These are phyloP conservation scores for Colletotrichum shisoi DNA, from an alignment of 2,329 filamentous ascomycete species.

Conservation along the genomic window DNA sequence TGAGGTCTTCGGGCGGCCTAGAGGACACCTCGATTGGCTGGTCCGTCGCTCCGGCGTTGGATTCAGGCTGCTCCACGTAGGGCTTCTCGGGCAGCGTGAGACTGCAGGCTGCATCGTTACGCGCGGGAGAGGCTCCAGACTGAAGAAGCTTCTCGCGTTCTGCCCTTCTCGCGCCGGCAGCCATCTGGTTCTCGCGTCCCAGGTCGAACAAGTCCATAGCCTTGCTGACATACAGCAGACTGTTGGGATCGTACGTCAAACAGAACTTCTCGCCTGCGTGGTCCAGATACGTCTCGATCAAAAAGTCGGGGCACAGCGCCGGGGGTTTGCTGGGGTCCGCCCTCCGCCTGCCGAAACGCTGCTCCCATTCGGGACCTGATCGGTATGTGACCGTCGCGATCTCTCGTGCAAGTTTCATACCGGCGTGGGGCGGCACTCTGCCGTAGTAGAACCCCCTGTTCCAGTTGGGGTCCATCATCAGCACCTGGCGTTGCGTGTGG, in stretches of 20 bases:
- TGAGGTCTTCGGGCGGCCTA: slow-evolving; percentile 78
- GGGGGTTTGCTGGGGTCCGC: slow-evolving; percentile 88
- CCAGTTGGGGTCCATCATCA: slow-evolving; percentile 99
- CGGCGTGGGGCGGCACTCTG: slow-evolving; percentile 85
- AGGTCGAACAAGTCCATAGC: slow-evolving; percentile 99
- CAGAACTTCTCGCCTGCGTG: slow-evolving; percentile 99
- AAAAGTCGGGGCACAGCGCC: slow-evolving; percentile 93
- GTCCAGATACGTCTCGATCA: slow-evolving; percentile 98
- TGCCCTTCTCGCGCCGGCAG: slow-evolving; percentile 67
- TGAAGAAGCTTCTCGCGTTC: slow-evolving; percentile 67
- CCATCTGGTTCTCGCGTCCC: slow-evolving; percentile 72
- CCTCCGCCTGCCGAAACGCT: slow-evolving; percentile 85
- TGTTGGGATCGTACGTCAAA: slow-evolving; percentile 95
- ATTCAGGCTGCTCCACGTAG: slow-evolving; percentile 80
- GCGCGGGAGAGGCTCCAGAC: slow-evolving; percentile 49
- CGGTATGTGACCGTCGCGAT: slow-evolving; percentile 98
- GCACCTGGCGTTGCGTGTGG: slow-evolving; percentile 93
- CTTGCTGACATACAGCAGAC: slow-evolving; percentile 93
- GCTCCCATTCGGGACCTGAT: slow-evolving; percentile 96
- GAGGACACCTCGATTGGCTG: slow-evolving; percentile 46
- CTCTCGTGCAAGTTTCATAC: slow-evolving; percentile 97
- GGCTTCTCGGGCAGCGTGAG: slow-evolving; percentile 83
- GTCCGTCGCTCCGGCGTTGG: slow-evolving; percentile 51
- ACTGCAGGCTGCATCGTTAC: slow-evolving; percentile 68
- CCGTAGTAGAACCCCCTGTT: slow-evolving; percentile 94